Evolutionary conservation across 208 protist genomes (phyloP).

Genomic region (Trypanosoma lewisi): DNA sequence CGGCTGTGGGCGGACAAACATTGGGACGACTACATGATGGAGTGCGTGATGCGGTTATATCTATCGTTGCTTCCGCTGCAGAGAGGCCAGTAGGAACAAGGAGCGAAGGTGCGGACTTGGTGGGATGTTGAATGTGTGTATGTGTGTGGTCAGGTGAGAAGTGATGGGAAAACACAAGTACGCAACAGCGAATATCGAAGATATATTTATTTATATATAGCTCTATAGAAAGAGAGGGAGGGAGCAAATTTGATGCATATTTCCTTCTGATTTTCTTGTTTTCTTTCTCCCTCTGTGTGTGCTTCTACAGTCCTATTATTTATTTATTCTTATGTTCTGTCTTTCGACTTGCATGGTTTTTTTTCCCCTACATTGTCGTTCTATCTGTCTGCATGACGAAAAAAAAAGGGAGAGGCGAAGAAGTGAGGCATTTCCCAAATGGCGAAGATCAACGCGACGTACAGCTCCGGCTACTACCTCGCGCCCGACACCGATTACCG

Average conservation of each 20-base stretch:
- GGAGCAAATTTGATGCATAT: not conserved
- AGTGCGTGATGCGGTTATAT: slow-evolving; percentile 1
- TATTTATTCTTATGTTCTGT: no score
- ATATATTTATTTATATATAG: no score
- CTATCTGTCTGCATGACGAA: not conserved
- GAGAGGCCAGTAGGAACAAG: not conserved
- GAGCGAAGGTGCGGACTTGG: not conserved
- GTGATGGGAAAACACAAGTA: not conserved
- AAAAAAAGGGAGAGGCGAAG: no score
- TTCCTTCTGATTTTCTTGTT: slow-evolving; percentile 19
- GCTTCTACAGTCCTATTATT: not conserved
- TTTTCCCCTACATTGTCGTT: not conserved
- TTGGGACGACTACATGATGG: not conserved
- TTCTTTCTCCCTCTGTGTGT: slow-evolving; percentile 8
- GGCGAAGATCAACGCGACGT: slow-evolving; percentile 89
- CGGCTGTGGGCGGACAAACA: not conserved
- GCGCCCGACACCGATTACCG: slow-evolving; percentile 78
- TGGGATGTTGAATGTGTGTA: not conserved
- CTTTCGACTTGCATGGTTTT: no score
- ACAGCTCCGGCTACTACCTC: slow-evolving; percentile 84
- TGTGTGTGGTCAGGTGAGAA: not conserved
- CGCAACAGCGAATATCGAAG: no score
- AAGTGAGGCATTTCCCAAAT: slow-evolving; percentile 22
- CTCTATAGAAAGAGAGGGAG: no score
- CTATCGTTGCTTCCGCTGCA: not conserved